phyloP scores from a whole-genome alignment of 352 stramenopile genomes.

The Phytophthora multivora region DNA sequence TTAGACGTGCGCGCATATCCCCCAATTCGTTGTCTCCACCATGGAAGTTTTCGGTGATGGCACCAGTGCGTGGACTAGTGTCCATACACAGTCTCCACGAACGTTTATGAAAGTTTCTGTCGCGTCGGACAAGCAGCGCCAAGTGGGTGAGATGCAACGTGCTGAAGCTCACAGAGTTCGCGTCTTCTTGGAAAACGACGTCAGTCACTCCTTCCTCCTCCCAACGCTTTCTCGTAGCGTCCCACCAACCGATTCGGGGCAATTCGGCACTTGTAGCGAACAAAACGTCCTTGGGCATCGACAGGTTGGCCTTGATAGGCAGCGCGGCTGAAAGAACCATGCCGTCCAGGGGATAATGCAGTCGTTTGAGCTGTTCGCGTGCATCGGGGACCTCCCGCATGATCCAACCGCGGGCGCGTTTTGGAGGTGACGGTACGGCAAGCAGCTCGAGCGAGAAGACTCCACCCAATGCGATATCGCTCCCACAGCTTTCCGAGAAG shows the following conservation, averaged over 20 bases:
- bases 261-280: conserved; percentile 27
- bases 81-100: conserved; percentile 69
- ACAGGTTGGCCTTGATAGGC: conserved; percentile 66
- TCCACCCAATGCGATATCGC: conserved; percentile 60
- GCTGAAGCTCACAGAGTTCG: conserved; percentile 66
- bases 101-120: conserved; percentile 72
- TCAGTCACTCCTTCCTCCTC: conserved; percentile 82
- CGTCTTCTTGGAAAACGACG: conserved; percentile 59
- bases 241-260: conserved; percentile 75
- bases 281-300: conserved; percentile 57
- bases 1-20: conserved; percentile 46
- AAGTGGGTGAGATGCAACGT: conserved; percentile 80
- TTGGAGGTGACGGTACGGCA: conserved; percentile 65
- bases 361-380: conserved; percentile 62
- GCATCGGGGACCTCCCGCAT: conserved; percentile 71
- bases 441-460: conserved; percentile 75
- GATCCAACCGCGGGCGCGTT: conserved; percentile 73
- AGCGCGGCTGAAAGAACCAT: conserved; percentile 71
- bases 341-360: conserved; percentile 78
- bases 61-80: conserved; percentile 28
- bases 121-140: conserved; percentile 69
- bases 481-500: conserved; percentile 21
- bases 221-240: conserved; percentile 53
- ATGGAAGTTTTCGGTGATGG: conserved; percentile 5
- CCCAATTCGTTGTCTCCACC: conserved; percentile 6